These are phyloP conservation scores for Beauveria rudraprayagi DNA, from an alignment of 2,329 filamentous ascomycete species.

Conservation along the genomic window DNA sequence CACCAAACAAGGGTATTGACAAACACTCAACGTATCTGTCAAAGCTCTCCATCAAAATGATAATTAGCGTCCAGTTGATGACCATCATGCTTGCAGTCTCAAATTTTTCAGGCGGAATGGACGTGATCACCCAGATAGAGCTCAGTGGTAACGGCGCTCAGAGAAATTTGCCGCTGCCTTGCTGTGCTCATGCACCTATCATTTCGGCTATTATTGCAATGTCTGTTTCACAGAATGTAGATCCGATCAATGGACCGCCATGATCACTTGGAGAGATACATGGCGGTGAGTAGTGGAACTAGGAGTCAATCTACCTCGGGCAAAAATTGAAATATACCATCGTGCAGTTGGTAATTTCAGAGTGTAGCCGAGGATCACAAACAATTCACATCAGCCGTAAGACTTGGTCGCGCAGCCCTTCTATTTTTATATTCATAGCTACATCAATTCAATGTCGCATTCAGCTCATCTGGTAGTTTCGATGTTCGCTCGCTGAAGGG, in stretches of 20 bases:
- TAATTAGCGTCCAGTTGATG: too few species aligned
- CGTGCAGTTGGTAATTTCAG: slow-evolving; percentile 61
- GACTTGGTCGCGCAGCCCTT: not conserved
- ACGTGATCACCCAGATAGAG: too few species aligned
- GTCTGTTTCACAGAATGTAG: slow-evolving; percentile 35
- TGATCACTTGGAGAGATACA: slow-evolving; percentile 50
- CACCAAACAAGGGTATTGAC: not conserved
- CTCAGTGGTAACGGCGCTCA: too few species aligned
- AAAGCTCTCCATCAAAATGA: too few species aligned
- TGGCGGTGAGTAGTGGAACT: slow-evolving; percentile 62
- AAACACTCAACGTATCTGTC: too few species aligned
- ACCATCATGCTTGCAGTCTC: too few species aligned
- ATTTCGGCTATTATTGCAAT: too few species aligned
- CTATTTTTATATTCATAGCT: not conserved
- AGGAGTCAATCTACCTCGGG: slow-evolving; percentile 60
- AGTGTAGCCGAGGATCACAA: slow-evolving; percentile 65
- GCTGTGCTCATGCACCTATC: too few species aligned
- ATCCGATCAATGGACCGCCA: slow-evolving; percentile 64
- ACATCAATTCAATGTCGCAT: not conserved
- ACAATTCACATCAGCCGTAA: not conserved
- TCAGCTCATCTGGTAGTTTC: not conserved
- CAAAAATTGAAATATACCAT: slow-evolving; percentile 80
- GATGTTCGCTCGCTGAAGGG: slow-evolving; percentile 1
- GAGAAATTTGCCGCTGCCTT: too few species aligned
- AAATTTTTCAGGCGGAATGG: too few species aligned